Base-by-base conservation (phyloP, 345 rosid species). In the Excoecaria agallocha region DNA sequence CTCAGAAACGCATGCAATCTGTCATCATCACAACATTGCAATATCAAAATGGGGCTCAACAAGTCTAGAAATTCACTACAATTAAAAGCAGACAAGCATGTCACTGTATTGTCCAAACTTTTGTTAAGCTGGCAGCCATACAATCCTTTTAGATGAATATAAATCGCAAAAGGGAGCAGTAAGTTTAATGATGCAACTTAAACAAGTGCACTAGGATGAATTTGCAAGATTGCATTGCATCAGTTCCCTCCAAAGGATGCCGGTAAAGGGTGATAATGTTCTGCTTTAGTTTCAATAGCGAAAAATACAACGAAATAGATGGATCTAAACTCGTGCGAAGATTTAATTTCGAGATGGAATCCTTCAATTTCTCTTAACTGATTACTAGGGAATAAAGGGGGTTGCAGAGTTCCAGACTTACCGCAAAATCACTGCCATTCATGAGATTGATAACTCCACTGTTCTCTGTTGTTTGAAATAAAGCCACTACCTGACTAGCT, bases 371-470 rank as follows among this genome's bases (percentile, higher is more conserved):
- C 24, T 37, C 8, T 11, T n/a, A 17, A 20, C 3, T n/a, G 16
- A 51, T n/a, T 52, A 12, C 51, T 8, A 1, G 3, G 48, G 4
- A 12, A 16, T 20, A 45, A 56, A 22, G 35, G 19, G 10, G 22
- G 30, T 35, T 30, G 30, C 30, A 30, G 30, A 30, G 30, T 30
- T 30, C 30, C 1, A 30, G 30, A 30, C 82, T 80, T 66, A 83
- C 86, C 7, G 52, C 78, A 73, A 78, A 83, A 60, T 78, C 81
- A 55, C 80, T 76, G 3, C 84, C 86, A 61, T 78, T 83, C 20
- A 73, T 30, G 49, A 83, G 73, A 66, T 59, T 78, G 76, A 80
- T 46, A 22, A 76, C 54, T 50, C 57, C 55, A 10, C 11, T 41
- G 45, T 78, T 63, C 11, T 81, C 79, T 13, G 82, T 84, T 35